phyloP scores from a whole-genome alignment of 106 monocot species.

The Dendrobium chrysotoxum region DNA sequence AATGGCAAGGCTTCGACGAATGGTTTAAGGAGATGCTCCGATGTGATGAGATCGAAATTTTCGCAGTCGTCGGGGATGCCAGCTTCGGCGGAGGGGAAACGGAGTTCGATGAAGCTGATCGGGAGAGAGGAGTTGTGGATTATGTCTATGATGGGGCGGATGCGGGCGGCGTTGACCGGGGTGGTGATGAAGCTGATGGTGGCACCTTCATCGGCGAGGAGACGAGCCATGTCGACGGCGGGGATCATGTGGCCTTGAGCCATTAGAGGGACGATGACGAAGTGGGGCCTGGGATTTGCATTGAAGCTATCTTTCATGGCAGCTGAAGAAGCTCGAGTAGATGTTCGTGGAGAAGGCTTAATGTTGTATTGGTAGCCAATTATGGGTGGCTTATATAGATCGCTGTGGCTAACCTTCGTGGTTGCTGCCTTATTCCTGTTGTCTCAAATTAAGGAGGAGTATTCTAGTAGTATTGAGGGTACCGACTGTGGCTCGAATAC shows the following conservation, averaged over 20 bases:
- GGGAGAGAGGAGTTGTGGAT: not conserved
- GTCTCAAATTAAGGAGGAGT: too few relatives aligned
- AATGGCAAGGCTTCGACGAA: not conserved
- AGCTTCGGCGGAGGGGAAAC: conserved; percentile 4
- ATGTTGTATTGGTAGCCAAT: too few relatives aligned
- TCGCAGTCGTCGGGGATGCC: conserved; percentile 12
- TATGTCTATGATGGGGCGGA: conserved; percentile 1
- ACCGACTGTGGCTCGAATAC: too few relatives aligned
- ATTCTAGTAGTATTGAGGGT: too few relatives aligned
- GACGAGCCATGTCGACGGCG: conserved; percentile 14
- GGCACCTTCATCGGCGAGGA: conserved; percentile 5
- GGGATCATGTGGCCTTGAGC: conserved; percentile 19
- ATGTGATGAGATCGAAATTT: conserved; percentile 8
- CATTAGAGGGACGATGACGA: conserved; percentile 9
- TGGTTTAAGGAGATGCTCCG: not conserved
- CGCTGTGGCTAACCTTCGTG: too few relatives aligned
- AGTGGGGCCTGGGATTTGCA: not conserved
- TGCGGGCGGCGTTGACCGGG: conserved; percentile 12
- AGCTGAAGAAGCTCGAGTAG: too few relatives aligned
- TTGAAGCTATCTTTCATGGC: too few relatives aligned
- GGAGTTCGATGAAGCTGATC: conserved; percentile 11
- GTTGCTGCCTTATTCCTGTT: too few relatives aligned
- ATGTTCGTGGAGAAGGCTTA: too few relatives aligned
- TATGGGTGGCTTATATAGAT: too few relatives aligned
- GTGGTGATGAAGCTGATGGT: conserved; percentile 13